phyloP scores from a whole-genome alignment of 208 protist species.

The Crithidia bombi region DNA sequence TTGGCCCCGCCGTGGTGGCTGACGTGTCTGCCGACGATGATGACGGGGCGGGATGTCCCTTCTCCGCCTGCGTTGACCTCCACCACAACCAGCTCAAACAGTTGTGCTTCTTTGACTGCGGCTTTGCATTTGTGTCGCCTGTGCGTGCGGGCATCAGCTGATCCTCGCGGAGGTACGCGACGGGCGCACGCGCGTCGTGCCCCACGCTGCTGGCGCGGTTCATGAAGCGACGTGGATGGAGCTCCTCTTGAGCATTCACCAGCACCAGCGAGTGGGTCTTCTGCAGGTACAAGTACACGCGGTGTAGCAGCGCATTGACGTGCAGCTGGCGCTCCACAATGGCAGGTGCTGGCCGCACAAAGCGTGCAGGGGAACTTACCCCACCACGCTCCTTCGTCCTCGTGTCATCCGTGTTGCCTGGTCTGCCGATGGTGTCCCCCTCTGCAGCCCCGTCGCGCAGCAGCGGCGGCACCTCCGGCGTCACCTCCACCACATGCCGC shows the following conservation, averaged over 20 bases:
- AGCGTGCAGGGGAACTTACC: background rate
- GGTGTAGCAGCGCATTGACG: conserved; percentile 64
- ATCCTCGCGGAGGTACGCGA: conserved; percentile 20
- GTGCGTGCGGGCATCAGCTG: conserved; percentile 15
- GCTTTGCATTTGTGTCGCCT: background rate
- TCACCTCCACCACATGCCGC: conserved; percentile 36
- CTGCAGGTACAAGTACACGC: conserved; percentile 72
- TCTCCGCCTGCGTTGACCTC: background rate
- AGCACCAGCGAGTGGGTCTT: conserved; percentile 48
- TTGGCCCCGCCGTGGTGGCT: background rate
- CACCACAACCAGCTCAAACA: conserved; percentile 6
- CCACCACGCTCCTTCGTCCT: background rate
- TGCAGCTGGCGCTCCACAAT: conserved; percentile 38
- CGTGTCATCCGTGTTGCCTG: background rate
- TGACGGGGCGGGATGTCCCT: background rate
- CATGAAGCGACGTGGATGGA: conserved; percentile 68
- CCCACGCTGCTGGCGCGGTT: conserved; percentile 23
- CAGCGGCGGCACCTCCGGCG: background rate
- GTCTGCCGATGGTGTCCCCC: background rate
- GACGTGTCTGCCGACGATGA: background rate
- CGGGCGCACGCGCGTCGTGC: conserved; percentile 3
- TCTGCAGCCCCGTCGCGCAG: background rate
- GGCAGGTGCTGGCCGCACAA: conserved; percentile 10
- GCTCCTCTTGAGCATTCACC: conserved; percentile 46
- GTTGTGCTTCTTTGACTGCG: background rate